Percentiles rank a stretch among this genome's conserved stretches.
Conservation (phyloP, 2,329 filamentous ascomycete genomes). For the Pleurostoma richardsiae region DNA sequence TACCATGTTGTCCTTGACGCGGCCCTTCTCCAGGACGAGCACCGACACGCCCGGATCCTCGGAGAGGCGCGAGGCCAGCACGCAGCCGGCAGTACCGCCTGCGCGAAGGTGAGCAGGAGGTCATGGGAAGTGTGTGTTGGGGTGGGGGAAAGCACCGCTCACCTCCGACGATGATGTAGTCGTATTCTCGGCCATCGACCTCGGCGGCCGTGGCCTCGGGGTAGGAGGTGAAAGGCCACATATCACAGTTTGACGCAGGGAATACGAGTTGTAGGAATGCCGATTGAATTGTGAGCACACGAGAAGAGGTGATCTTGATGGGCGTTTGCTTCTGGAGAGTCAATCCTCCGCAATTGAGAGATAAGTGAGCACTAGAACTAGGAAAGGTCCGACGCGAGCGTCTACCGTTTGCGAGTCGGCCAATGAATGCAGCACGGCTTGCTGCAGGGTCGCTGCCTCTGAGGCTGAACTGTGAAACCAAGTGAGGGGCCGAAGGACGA, state of each 20-base stretch:
- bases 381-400: too few relatives aligned
- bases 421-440: too few relatives aligned
- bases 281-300: too few relatives aligned
- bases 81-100: slow-evolving; percentile 42
- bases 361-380: too few relatives aligned
- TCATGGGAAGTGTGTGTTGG: background rate
- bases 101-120: background rate
- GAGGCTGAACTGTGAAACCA: too few relatives aligned
- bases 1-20: slow-evolving; percentile 18
- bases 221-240: slow-evolving; percentile 1
- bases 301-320: too few relatives aligned
- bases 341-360: too few relatives aligned
- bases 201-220: background rate
- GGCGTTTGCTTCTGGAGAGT: too few relatives aligned
- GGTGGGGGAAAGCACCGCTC: background rate
- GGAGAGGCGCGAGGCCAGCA: slow-evolving; percentile 36
- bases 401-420: too few relatives aligned
- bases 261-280: too few relatives aligned
- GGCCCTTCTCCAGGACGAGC: slow-evolving; percentile 29
- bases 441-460: too few relatives aligned
- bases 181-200: background rate
- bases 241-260: background rate
- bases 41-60: slow-evolving; percentile 29
- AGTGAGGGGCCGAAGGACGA: too few relatives aligned
- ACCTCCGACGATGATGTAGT: slow-evolving; percentile 4